A percentile compares a stretch with the other conserved stretches of the same genome.
phyloP scores from a whole-genome alignment of 2,329 filamentous ascomycete genomes.

The Talaromyces piceae region DNA sequence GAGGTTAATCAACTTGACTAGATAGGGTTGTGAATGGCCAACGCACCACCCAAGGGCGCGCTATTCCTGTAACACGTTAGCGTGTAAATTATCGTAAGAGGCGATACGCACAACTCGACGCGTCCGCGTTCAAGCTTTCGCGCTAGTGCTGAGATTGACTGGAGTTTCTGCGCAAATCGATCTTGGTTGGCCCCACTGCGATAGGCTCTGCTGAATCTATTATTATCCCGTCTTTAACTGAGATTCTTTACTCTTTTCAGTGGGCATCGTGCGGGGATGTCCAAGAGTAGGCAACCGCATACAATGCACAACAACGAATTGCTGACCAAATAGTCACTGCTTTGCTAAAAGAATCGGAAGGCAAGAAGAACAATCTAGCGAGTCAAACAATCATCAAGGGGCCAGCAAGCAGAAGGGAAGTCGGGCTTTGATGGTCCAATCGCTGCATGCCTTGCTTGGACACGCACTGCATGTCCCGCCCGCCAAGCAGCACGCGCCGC shows the following conservation, averaged over 20 bases:
- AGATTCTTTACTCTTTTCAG: neutral
- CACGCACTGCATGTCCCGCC: conserved; percentile 8
- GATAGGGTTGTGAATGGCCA: no score
- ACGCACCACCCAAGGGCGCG: neutral
- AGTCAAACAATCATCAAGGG: no score
- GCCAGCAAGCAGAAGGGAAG: neutral
- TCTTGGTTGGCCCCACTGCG: neutral
- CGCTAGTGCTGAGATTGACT: no score
- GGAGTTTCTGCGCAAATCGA: neutral
- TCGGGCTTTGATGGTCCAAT: conserved; percentile 9
- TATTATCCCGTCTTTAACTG: neutral
- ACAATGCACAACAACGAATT: no score
- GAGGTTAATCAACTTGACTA: no score
- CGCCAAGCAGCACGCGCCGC: conserved; percentile 13
- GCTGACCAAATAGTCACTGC: no score
- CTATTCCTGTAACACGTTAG: neutral
- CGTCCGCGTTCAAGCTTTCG: neutral
- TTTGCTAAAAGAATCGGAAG: no score
- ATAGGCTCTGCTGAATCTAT: neutral
- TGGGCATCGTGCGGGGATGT: no score
- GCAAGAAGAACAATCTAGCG: no score
- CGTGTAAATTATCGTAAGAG: neutral
- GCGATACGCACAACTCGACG: neutral
- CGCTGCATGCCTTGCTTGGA: conserved; percentile 11
- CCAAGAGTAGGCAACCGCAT: no score